Percentiles rank a stretch among this genome's conserved stretches.
Evolutionary conservation across 1,139 yeast genomes (phyloP).

Genomic region (Pneumocystis jirovecii): DNA sequence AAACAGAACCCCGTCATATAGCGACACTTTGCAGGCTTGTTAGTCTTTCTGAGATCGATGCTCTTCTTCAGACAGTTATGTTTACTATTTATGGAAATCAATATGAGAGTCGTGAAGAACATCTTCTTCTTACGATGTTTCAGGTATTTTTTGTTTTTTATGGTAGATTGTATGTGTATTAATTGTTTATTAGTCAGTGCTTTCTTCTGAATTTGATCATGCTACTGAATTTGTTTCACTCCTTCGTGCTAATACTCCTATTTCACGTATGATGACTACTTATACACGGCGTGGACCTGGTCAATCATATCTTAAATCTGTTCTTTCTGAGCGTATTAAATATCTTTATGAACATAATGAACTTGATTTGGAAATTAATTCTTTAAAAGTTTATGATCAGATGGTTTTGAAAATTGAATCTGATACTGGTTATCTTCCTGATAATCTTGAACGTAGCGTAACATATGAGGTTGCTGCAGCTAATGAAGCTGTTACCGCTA

Average conservation of each 20-base stretch:
- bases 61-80: slow-evolving; percentile 30
- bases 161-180: not conserved
- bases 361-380: slow-evolving; percentile 26
- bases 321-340: slow-evolving; percentile 23
- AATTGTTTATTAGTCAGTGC: slow-evolving; percentile 17
- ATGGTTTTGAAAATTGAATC: slow-evolving; percentile 9
- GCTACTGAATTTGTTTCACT: slow-evolving; percentile 27
- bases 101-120: slow-evolving; percentile 31
- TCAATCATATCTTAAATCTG: slow-evolving; percentile 27
- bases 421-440: slow-evolving; percentile 9
- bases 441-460: slow-evolving; percentile 14
- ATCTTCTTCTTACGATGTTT: slow-evolving; percentile 27
- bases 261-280: slow-evolving; percentile 32
- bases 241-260: slow-evolving; percentile 30
- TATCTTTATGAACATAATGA: slow-evolving; percentile 22
- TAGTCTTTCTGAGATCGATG: slow-evolving; percentile 29
- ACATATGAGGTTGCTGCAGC: slow-evolving; percentile 24
- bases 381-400: slow-evolving; percentile 26
- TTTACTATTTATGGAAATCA: slow-evolving; percentile 32
- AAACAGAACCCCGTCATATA: slow-evolving; percentile 29
- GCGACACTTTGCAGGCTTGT: slow-evolving; percentile 27
- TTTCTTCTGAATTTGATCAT: slow-evolving; percentile 28
- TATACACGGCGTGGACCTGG: slow-evolving; percentile 32
- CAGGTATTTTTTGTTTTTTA: slow-evolving; percentile 19
- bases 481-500: slow-evolving; percentile 22